Evolutionary conservation across 2,329 filamentous ascomycete genomes (phyloP).

Genomic region (Xylaria sp.): DNA sequence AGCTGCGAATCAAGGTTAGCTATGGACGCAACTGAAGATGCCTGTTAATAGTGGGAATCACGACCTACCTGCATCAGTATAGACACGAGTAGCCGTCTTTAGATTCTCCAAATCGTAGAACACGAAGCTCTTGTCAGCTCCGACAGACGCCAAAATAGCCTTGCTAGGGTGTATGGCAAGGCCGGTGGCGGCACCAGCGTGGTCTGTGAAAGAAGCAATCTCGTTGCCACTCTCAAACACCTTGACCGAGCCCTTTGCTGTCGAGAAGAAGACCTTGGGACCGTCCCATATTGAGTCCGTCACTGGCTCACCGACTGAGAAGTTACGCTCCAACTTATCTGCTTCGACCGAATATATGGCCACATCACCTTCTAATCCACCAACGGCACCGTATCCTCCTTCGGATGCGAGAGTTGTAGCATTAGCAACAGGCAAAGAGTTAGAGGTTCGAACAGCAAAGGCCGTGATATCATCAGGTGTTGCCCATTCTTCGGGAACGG

Average conservation of each 20-base stretch:
- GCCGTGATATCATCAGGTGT: slow-evolving; percentile 75
- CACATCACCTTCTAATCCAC: slow-evolving; percentile 78
- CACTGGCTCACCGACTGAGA: slow-evolving; percentile 75
- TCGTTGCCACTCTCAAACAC: slow-evolving; percentile 79
- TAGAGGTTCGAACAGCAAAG: slow-evolving; percentile 59
- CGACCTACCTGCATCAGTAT: slow-evolving; percentile 80
- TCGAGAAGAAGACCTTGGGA: slow-evolving; percentile 76
- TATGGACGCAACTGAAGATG: background rate
- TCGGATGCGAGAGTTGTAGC: slow-evolving; percentile 62
- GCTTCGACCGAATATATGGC: slow-evolving; percentile 80
- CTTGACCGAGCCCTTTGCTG: slow-evolving; percentile 81
- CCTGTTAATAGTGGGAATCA: background rate
- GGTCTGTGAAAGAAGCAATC: slow-evolving; percentile 77
- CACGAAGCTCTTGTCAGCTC: slow-evolving; percentile 90
- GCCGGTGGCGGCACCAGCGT: slow-evolving; percentile 83
- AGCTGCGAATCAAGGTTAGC: slow-evolving; percentile 58
- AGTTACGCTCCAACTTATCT: slow-evolving; percentile 73
- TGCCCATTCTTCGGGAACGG: slow-evolving; percentile 86
- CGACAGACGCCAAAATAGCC: slow-evolving; percentile 85
- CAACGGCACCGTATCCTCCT: slow-evolving; percentile 76
- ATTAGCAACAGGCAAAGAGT: slow-evolving; percentile 60
- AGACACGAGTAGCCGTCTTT: slow-evolving; percentile 80
- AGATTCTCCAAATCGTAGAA: slow-evolving; percentile 82
- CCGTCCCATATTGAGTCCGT: slow-evolving; percentile 74
- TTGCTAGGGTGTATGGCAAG: slow-evolving; percentile 86